Percentiles rank a stretch among this genome's conserved stretches.
phyloP scores from a whole-genome alignment of 306 rosid species.

The Rosa multiflora region DNA sequence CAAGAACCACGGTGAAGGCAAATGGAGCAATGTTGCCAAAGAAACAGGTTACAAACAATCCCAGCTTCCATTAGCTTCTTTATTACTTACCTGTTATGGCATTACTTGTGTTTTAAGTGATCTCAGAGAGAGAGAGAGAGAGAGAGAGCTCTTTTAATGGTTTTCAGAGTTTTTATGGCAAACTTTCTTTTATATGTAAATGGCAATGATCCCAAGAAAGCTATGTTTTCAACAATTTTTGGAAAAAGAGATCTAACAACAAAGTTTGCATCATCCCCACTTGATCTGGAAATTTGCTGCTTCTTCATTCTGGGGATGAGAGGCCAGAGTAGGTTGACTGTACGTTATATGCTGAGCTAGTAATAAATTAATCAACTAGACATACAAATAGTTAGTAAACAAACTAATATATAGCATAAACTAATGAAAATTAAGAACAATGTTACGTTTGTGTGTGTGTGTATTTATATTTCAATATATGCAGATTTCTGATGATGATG shows the following conservation, averaged over 20 bases:
- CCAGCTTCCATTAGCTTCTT: too few species aligned
- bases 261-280: not conserved
- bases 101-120: not conserved
- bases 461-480: not conserved
- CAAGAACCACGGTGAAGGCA: slow-evolving; percentile 11
- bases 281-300: not conserved
- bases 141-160: too few species aligned
- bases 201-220: not conserved
- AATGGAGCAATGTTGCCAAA: slow-evolving; percentile 16
- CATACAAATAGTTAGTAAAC: not conserved
- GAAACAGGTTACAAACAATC: not conserved
- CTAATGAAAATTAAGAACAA: not conserved
- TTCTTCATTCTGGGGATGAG: not conserved
- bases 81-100: too few species aligned
- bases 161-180: not conserved
- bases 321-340: slow-evolving; percentile 2
- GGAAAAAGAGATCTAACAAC: not conserved
- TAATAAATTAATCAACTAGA: not conserved
- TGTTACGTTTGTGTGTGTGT: not conserved
- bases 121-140: not conserved
- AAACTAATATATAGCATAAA: not conserved
- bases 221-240: not conserved
- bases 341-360: not conserved
- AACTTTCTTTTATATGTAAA: not conserved
- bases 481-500: not conserved